Conservation (phyloP, 345 rosid species). For the Pistacia integerrima region DNA sequence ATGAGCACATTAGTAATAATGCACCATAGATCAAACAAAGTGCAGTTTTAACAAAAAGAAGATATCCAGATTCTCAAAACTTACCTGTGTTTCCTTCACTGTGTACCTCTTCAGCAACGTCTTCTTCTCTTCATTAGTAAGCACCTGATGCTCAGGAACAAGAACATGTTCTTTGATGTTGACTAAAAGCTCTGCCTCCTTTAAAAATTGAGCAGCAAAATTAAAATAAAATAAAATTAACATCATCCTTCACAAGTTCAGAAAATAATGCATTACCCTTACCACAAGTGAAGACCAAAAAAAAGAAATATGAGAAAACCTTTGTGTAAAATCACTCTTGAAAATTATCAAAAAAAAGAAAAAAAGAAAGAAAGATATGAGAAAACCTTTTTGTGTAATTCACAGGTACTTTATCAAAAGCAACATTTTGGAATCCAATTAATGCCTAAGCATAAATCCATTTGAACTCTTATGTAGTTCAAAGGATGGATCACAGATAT, state of each 20-base stretch:
- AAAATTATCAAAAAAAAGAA: neutral
- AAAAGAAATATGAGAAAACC: neutral
- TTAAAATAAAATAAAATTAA: neutral
- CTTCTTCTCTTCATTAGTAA: slow-evolving; percentile 71
- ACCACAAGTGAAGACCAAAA: neutral
- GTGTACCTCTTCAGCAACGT: slow-evolving; percentile 76
- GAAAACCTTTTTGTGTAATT: no score
- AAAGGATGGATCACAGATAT: slow-evolving; percentile 1
- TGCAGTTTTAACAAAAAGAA: neutral
- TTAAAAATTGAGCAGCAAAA: slow-evolving; percentile 18
- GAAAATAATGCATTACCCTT: neutral
- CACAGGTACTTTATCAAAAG: neutral
- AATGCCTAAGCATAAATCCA: neutral
- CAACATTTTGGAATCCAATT: neutral
- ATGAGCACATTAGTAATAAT: neutral
- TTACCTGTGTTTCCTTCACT: slow-evolving; percentile 83
- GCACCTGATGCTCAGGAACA: slow-evolving; percentile 82
- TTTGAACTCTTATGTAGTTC: neutral
- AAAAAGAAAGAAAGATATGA: neutral
- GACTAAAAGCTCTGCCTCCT: slow-evolving; percentile 76
- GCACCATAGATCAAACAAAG: neutral
- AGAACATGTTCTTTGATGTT: slow-evolving; percentile 79
- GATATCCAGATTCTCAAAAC: slow-evolving; percentile 2
- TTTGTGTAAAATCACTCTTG: neutral
- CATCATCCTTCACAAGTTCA: neutral